Evolutionary conservation across 2,329 filamentous ascomycete genomes (phyloP).

Genomic region (Myriosclerotinia curreyana): DNA sequence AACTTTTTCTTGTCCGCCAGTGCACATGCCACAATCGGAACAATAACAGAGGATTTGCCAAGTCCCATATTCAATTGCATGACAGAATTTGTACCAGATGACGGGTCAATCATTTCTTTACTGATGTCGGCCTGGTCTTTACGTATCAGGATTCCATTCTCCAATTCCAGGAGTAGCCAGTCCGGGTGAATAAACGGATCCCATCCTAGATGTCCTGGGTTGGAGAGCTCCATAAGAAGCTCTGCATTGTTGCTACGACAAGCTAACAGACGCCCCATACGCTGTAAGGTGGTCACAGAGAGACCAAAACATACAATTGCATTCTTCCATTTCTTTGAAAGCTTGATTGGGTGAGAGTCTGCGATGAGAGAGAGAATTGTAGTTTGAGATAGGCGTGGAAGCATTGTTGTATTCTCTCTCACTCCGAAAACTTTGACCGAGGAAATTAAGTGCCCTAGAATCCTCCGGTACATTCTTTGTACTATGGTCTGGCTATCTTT

Average conservation of each 20-base stretch:
- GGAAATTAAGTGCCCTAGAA: neutral
- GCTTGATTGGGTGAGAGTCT: neutral
- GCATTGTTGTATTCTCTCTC: constrained; percentile 5
- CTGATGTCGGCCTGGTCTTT: constrained; percentile 51
- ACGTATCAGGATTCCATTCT: constrained; percentile 60
- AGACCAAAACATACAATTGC: constrained; percentile 27
- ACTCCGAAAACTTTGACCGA: neutral
- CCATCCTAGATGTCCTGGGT: constrained; percentile 57
- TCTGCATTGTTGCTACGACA: constrained; percentile 34
- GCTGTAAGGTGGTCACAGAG: constrained; percentile 27
- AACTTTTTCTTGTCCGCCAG: constrained; percentile 52
- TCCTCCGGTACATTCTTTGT: neutral
- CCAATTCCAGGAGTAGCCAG: constrained; percentile 61
- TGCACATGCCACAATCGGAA: constrained; percentile 57
- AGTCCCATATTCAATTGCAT: constrained; percentile 72
- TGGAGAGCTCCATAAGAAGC: constrained; percentile 46
- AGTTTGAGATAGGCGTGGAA: constrained; percentile 27
- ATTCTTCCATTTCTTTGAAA: constrained; percentile 25
- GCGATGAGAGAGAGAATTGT: constrained; percentile 26
- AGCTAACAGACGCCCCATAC: constrained; percentile 41
- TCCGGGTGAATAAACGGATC: constrained; percentile 52
- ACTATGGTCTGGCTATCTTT: neutral
- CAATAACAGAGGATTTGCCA: constrained; percentile 67
- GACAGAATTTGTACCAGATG: constrained; percentile 46
- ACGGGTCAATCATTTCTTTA: constrained; percentile 50